Evolutionary conservation across 2,329 filamentous ascomycete genomes (phyloP).

Genomic region (Epichloe typhina): DNA sequence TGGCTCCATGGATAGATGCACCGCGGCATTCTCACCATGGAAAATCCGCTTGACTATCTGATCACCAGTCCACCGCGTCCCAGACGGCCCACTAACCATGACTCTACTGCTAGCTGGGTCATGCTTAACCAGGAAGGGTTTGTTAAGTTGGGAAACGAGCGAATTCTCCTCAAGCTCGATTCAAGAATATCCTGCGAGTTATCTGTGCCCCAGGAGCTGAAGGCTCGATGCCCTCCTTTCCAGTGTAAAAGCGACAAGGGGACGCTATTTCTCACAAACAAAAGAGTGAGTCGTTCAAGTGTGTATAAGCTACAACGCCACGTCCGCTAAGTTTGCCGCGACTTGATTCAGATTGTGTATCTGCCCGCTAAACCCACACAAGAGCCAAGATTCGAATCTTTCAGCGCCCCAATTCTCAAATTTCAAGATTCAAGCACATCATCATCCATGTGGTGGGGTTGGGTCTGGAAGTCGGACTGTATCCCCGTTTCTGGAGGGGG

Average conservation of each 20-base stretch:
- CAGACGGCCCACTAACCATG: conserved; percentile 31
- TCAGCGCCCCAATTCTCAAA: conserved; percentile 78
- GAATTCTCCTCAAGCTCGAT: conserved; percentile 66
- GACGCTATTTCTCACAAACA: conserved; percentile 69
- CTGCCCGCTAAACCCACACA: conserved; percentile 58
- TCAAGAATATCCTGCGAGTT: conserved; percentile 66
- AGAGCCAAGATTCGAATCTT: conserved; percentile 58
- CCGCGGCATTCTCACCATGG: conserved; percentile 17
- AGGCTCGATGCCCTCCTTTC: conserved; percentile 47
- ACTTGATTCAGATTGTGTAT: conserved; percentile 60
- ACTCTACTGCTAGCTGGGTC: conserved; percentile 60
- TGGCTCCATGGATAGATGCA: background rate
- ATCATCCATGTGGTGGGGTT: conserved; percentile 83
- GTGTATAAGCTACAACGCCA: background rate
- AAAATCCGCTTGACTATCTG: conserved; percentile 29
- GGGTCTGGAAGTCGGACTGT: conserved; percentile 73
- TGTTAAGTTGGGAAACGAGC: conserved; percentile 74
- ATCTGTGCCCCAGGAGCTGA: conserved; percentile 53
- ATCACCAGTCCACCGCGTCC: conserved; percentile 22
- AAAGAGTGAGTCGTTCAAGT: conserved; percentile 46
- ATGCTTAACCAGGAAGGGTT: conserved; percentile 76
- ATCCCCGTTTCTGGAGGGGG: conserved; percentile 75
- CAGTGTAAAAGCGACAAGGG: conserved; percentile 63
- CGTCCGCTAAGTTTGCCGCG: background rate
- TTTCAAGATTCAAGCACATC: conserved; percentile 70